Evolutionary conservation across 2,329 filamentous ascomycete species (phyloP).

Genomic region (Botrytis medusae): DNA sequence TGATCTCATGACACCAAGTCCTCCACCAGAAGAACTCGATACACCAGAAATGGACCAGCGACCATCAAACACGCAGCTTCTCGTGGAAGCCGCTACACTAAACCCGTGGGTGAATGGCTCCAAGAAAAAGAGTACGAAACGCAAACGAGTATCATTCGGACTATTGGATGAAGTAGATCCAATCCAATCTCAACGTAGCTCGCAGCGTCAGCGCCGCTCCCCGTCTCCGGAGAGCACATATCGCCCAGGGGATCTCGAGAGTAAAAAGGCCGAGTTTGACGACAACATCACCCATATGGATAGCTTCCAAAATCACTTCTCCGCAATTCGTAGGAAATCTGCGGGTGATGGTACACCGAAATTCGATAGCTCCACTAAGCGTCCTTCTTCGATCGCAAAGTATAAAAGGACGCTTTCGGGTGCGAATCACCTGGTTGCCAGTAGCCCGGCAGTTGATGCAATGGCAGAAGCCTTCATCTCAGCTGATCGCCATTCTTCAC

Average conservation of each 20-base stretch:
- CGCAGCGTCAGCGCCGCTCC: constrained; percentile 23
- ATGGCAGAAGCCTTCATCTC: constrained; percentile 52
- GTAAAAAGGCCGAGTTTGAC: constrained; percentile 26
- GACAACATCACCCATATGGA: constrained; percentile 24
- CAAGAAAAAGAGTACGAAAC: constrained; percentile 26
- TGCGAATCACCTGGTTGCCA: constrained; percentile 19
- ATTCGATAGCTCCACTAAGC: constrained; percentile 23
- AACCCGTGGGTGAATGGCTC: constrained; percentile 36
- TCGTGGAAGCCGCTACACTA: constrained; percentile 30
- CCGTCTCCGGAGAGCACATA: constrained; percentile 28
- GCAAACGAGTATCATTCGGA: constrained; percentile 38
- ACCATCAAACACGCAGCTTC: constrained; percentile 30
- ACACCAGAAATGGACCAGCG: not conserved
- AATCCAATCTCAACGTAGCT: not conserved
- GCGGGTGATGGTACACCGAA: constrained; percentile 22
- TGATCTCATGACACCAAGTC: constrained; percentile 29
- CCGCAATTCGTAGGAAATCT: not conserved
- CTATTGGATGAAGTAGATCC: constrained; percentile 18
- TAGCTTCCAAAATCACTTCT: constrained; percentile 30
- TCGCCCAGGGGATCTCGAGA: constrained; percentile 6
- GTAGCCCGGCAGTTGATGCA: constrained; percentile 47
- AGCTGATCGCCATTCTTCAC: constrained; percentile 43
- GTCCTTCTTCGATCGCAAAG: constrained; percentile 25
- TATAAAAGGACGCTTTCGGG: constrained; percentile 28
- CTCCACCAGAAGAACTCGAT: constrained; percentile 18